Base-by-base conservation (phyloP, 306 rosid genomes). In the Cucumis sativus region DNA sequence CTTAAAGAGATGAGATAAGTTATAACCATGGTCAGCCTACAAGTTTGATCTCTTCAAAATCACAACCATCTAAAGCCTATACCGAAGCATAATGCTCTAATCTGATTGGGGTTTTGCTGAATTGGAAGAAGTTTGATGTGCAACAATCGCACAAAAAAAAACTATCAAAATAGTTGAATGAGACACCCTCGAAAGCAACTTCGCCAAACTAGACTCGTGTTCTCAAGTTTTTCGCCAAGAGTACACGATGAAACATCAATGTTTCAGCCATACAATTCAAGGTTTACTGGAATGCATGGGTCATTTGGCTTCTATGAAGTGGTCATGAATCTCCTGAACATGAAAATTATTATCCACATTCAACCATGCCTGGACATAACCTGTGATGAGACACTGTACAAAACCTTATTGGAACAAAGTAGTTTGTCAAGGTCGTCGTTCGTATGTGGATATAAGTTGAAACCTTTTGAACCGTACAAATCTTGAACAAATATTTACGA, bases 1-100 rank as follows among this genome's bases (percentile, higher is more conserved):
- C 80, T 88, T 25, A 79, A 79, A 77, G 60, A 21, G 33, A 52
- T 80, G 30, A 83, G 82, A 45, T 23, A 47, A 40, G 59, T n/a
- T 13, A 23, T 41, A 47, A 35, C 16, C 28, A 20, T 14, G 47
- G 41, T 47, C 75, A 43, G 20, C 75, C 15, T 5, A 54, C 12
- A 45, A 17, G 9, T 47, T 28, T 12, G 18, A 70, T 21, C 14
- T 13, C 9, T 56, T 20, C 45, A 23, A 56, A 66, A 39, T 20
- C 73, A 37, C 73, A 66, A 66, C 43, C 7, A 23, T 8, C 35
- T 30, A 12, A 14, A 1, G n/a, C 10, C 16, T 5, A 62, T 62
- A 4, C 0, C 10, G 47, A 35, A 14, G n/a, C 6, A 1, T 23
- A 66, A 39, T 16, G 13, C 2, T 12, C 73, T 9, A 21, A 37